Evolutionary conservation across 1,284 basidiomycete species (phyloP).

Genomic region (Cutaneotrichosporon daszewskae): DNA sequence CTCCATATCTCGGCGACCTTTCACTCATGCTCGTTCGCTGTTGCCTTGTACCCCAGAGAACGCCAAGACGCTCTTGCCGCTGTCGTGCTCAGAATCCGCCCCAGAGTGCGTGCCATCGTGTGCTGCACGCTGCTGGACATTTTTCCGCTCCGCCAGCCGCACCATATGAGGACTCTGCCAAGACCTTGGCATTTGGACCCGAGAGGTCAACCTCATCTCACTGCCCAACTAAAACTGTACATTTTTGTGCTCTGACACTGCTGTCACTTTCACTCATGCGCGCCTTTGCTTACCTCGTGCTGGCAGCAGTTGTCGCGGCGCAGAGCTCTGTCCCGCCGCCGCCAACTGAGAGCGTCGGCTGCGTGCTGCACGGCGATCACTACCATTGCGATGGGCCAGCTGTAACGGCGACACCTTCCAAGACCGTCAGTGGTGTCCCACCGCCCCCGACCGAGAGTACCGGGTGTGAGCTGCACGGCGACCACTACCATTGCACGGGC

Average conservation of each 20-base stretch:
- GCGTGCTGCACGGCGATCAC: background rate
- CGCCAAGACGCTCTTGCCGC: background rate
- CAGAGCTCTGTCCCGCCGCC: too few relatives aligned
- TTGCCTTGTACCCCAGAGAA: background rate
- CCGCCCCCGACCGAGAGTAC: constrained; percentile 23
- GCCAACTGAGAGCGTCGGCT: background rate
- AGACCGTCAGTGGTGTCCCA: constrained; percentile 2
- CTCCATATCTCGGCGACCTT: too few relatives aligned
- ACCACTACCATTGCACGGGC: constrained; percentile 37
- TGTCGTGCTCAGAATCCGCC: background rate
- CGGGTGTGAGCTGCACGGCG: constrained; percentile 22
- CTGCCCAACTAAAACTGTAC: too few relatives aligned
- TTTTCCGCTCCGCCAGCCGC: background rate
- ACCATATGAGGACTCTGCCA: background rate
- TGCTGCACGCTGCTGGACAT: background rate
- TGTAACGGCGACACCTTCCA: constrained; percentile 8
- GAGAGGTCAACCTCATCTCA: too few relatives aligned
- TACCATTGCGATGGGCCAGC: background rate
- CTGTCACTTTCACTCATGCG: too few relatives aligned
- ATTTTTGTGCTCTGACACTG: too few relatives aligned
- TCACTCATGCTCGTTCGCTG: too few relatives aligned
- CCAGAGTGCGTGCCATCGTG: background rate
- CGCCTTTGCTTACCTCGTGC: too few relatives aligned
- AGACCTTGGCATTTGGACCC: too few relatives aligned
- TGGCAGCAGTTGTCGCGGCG: too few relatives aligned